Conservation (phyloP, 164 flowering plant genomes). For the Chimonanthus praecox region DNA sequence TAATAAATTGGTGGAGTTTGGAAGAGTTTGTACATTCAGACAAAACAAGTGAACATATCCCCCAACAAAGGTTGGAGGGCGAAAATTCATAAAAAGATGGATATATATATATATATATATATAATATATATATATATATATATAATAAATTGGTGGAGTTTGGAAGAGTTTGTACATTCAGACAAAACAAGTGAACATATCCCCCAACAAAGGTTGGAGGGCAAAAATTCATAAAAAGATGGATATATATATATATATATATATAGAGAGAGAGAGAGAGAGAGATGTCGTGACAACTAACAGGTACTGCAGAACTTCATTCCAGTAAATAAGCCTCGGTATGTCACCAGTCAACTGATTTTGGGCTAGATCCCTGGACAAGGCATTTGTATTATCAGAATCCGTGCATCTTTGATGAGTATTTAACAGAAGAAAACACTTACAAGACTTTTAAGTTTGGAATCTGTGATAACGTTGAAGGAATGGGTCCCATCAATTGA, state of each 20-base stretch:
- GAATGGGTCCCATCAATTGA: slow-evolving; percentile 84
- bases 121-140: too few species aligned
- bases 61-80: background rate
- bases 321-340: slow-evolving; percentile 95
- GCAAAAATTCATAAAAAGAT: too few species aligned
- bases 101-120: too few species aligned
- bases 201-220: background rate
- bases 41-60: background rate
- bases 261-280: too few species aligned
- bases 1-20: background rate
- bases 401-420: background rate
- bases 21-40: background rate
- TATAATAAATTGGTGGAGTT: too few species aligned
- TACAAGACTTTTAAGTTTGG: slow-evolving; percentile 92
- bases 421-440: slow-evolving; percentile 19
- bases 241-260: too few species aligned
- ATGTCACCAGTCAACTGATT: slow-evolving; percentile 85
- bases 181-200: background rate
- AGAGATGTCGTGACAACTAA: background rate
- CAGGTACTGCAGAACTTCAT: slow-evolving; percentile 73
- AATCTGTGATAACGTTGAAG: slow-evolving; percentile 91
- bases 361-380: slow-evolving; percentile 78
- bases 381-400: background rate
- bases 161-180: background rate
- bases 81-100: too few species aligned